phyloP scores from a whole-genome alignment of 2,329 filamentous ascomycete species.

The Dactylellina leptospora region DNA sequence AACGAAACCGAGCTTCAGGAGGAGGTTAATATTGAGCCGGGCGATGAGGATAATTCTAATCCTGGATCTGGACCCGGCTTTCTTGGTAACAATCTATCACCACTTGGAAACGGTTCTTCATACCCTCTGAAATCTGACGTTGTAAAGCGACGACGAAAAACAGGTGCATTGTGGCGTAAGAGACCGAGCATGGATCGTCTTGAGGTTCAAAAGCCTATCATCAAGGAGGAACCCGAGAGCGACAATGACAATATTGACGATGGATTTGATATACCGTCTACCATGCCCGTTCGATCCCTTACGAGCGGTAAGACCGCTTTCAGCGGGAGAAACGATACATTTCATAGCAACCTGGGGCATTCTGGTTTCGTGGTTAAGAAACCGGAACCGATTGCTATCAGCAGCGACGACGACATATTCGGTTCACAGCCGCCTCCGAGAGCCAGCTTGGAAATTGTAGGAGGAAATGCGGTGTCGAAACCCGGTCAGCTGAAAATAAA shows the following conservation, averaged over 20 bases:
- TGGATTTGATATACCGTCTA: constrained; percentile 36
- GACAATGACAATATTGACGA: not conserved
- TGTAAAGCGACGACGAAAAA: constrained; percentile 38
- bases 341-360: not conserved
- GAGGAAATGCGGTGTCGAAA: constrained; percentile 1
- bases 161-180: constrained; percentile 44
- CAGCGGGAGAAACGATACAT: constrained; percentile 24
- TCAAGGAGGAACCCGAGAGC: constrained; percentile 11
- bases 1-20: not conserved
- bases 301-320: constrained; percentile 34
- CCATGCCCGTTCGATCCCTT: constrained; percentile 39
- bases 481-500: constrained; percentile 27
- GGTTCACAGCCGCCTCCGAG: constrained; percentile 4
- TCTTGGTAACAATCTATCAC: constrained; percentile 41
- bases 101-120: constrained; percentile 26
- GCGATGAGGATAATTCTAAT: constrained; percentile 1
- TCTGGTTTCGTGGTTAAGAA: constrained; percentile 10
- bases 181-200: constrained; percentile 12
- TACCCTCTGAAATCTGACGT: constrained; percentile 39
- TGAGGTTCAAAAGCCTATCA: not conserved
- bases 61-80: constrained; percentile 33
- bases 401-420: constrained; percentile 17
- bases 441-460: constrained; percentile 27
- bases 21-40: not conserved
- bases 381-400: constrained; percentile 17